Evolutionary conservation across 257 asterid species (phyloP).

Genomic region (Datura wrightii): DNA sequence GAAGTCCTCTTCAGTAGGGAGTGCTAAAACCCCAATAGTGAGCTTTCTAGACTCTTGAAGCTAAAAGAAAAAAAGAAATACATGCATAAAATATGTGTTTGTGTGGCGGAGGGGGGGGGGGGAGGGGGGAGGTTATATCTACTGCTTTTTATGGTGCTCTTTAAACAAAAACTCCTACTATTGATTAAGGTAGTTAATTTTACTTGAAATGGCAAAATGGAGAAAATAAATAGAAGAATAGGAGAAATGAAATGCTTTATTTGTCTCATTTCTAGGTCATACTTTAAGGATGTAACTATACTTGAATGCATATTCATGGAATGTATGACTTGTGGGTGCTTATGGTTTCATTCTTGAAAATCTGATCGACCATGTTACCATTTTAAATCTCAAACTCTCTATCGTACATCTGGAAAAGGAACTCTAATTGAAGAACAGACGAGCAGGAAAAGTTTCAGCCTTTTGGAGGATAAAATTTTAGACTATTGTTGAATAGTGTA

Average conservation of each 20-base stretch:
- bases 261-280: background rate
- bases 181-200: background rate
- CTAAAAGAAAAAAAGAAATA: background rate
- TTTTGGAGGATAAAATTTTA: background rate
- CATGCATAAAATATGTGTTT: background rate
- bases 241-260: background rate
- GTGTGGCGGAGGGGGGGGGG: background rate
- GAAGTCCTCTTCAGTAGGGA: background rate
- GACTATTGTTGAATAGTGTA: background rate
- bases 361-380: background rate
- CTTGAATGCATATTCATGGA: conserved; percentile 23
- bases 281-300: background rate
- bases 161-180: background rate
- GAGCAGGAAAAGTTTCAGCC: background rate
- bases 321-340: background rate
- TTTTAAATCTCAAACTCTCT: background rate
- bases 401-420: background rate
- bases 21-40: background rate
- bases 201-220: background rate
- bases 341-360: background rate
- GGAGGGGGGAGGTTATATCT: background rate
- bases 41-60: background rate
- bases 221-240: background rate
- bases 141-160: conserved; percentile 4
- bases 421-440: background rate